A percentile compares a stretch with the other conserved stretches of the same genome.
Evolutionary conservation across 495 filamentous ascomycete genomes (phyloP).

Genomic region (Penicillium argentinense): DNA sequence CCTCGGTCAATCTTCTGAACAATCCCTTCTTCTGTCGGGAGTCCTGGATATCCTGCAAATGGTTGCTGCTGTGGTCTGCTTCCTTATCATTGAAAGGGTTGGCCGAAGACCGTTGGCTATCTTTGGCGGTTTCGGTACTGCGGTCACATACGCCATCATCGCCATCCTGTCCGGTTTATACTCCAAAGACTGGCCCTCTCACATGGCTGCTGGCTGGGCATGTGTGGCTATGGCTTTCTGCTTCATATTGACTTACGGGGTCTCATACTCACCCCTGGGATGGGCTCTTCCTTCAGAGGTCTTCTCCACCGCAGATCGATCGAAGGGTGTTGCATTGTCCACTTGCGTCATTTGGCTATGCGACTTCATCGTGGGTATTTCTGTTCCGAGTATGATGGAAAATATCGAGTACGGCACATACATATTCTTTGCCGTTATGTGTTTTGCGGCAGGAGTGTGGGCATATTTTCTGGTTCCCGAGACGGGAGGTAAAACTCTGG

Average conservation of each 20-base stretch:
- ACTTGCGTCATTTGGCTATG: slow-evolving; percentile 63
- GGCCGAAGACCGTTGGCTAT: slow-evolving; percentile 9
- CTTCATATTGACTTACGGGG: slow-evolving; percentile 73
- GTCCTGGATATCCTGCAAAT: neutral
- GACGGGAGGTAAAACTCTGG: slow-evolving; percentile 3
- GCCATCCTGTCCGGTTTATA: slow-evolving; percentile 63
- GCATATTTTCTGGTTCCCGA: slow-evolving; percentile 6
- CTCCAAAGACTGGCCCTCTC: slow-evolving; percentile 54
- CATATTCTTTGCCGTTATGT: slow-evolving; percentile 6
- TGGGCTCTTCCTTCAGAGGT: too few species aligned
- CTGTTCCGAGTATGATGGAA: slow-evolving; percentile 52
- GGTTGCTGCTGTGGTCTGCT: neutral
- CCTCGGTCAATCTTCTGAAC: neutral
- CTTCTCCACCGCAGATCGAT: slow-evolving; percentile 61
- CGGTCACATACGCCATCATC: slow-evolving; percentile 67
- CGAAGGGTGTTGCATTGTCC: slow-evolving; percentile 60
- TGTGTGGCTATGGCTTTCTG: slow-evolving; percentile 65
- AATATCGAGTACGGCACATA: slow-evolving; percentile 41
- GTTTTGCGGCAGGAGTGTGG: slow-evolving; percentile 2
- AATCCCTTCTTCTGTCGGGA: neutral
- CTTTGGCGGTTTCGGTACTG: slow-evolving; percentile 38
- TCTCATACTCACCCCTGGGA: too few species aligned
- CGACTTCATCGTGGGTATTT: slow-evolving; percentile 62
- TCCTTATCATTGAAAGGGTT: slow-evolving; percentile 1
- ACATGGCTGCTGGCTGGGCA: slow-evolving; percentile 65